Evolutionary conservation across 371 early-diverging fungal genomes (phyloP).

Genomic region (Dichotomocladium elegans): DNA sequence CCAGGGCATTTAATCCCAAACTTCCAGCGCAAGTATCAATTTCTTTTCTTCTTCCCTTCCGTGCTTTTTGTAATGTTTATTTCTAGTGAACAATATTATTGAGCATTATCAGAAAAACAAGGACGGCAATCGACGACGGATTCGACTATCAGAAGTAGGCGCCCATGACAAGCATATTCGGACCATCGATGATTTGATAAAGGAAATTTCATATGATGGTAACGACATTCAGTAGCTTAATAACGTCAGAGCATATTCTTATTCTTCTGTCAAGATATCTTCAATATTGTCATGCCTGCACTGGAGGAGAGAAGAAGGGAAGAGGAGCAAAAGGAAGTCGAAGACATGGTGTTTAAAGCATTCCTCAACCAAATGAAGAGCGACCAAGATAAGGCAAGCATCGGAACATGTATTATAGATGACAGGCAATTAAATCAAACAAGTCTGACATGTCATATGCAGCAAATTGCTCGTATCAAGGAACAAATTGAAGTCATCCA

Average conservation of each 20-base stretch:
- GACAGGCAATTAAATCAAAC: too few species aligned
- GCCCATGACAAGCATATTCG: background rate
- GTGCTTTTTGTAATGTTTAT: background rate
- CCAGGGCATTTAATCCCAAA: slow-evolving; percentile 78
- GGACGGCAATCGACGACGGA: background rate
- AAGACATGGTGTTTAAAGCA: slow-evolving; percentile 51
- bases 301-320: slow-evolving; percentile 53
- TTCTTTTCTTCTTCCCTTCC: background rate
- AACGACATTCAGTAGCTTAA: background rate
- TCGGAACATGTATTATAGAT: background rate
- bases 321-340: slow-evolving; percentile 48
- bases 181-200: background rate
- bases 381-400: slow-evolving; percentile 10
- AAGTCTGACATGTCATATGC: background rate
- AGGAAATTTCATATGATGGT: slow-evolving; percentile 7
- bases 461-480: slow-evolving; percentile 28
- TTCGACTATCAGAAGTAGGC: background rate
- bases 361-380: slow-evolving; percentile 60
- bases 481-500: slow-evolving; percentile 34
- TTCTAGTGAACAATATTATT: slow-evolving; percentile 2
- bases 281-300: slow-evolving; percentile 48
- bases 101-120: slow-evolving; percentile 3
- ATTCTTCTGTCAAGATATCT: slow-evolving; percentile 36
- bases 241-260: background rate
- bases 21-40: slow-evolving; percentile 56